Percentiles rank a stretch among this genome's conserved stretches.
Conservation (phyloP, 129 eudicot genomes). For the Rutidosis leptorrhynchoides region DNA sequence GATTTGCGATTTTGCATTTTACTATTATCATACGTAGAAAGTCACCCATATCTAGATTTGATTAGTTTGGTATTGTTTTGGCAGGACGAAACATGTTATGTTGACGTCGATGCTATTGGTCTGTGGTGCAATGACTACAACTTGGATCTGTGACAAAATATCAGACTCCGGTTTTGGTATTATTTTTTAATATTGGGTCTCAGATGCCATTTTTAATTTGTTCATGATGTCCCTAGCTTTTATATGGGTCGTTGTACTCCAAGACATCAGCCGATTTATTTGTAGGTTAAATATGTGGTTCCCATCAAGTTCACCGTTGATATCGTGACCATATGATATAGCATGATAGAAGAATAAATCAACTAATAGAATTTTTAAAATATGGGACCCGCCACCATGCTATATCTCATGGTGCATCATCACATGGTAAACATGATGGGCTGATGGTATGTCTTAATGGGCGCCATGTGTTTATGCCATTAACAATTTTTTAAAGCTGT, state of each 20-base stretch:
- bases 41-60: not conserved
- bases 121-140: conserved; percentile 93
- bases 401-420: not conserved
- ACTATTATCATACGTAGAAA: not conserved
- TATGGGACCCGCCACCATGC: not conserved
- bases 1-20: too few relatives aligned
- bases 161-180: conserved; percentile 93
- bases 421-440: not conserved
- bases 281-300: not conserved
- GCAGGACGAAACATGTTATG: conserved; percentile 80
- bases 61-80: conserved; percentile 9
- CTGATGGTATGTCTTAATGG: not conserved
- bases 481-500: not conserved
- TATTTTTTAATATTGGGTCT: conserved; percentile 11
- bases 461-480: not conserved
- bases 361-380: not conserved
- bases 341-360: not conserved
- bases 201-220: conserved; percentile 1
- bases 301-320: conserved; percentile 5
- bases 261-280: not conserved
- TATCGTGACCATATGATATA: not conserved
- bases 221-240: not conserved
- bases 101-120: conserved; percentile 69
- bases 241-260: not conserved
- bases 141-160: conserved; percentile 92